Percentiles rank a stretch among this genome's conserved stretches.
phyloP scores from a whole-genome alignment of 2,329 filamentous ascomycete genomes.

The Penicillium sp. region DNA sequence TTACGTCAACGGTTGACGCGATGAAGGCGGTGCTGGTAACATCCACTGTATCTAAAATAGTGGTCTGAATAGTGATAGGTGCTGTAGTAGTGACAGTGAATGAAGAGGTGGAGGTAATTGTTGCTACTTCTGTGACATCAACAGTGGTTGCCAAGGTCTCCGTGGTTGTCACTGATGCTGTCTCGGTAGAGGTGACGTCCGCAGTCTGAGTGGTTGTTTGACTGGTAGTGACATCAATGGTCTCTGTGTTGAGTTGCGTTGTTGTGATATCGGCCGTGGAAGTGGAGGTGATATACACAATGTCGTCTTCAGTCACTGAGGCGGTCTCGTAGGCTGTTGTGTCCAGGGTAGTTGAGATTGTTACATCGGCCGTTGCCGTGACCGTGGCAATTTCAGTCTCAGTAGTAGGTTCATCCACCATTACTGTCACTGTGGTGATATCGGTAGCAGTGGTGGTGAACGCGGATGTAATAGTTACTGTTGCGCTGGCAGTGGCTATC shows the following conservation, averaged over 20 bases:
- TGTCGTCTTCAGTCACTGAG: constrained; percentile 1
- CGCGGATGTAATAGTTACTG: background rate
- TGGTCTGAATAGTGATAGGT: background rate
- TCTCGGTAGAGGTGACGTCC: background rate
- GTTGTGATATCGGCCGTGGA: constrained; percentile 3
- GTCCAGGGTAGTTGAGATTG: background rate
- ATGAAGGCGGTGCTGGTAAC: background rate
- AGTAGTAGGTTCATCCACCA: background rate
- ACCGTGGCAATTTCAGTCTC: background rate
- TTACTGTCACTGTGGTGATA: background rate
- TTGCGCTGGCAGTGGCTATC: background rate
- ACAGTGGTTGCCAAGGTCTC: background rate
- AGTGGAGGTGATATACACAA: background rate
- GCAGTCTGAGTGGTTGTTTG: constrained; percentile 1
- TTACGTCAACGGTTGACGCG: background rate
- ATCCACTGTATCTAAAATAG: background rate
- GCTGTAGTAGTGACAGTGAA: background rate
- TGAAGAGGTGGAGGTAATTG: constrained; percentile 3
- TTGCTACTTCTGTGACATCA: constrained; percentile 2
- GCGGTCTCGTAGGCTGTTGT: background rate
- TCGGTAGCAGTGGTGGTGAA: background rate
- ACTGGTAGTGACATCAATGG: constrained; percentile 1
- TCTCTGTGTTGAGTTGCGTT: constrained; percentile 1
- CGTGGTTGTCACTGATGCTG: background rate
- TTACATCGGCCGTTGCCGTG: background rate